Evolutionary conservation across 352 stramenopile genomes (phyloP).

Genomic region (Albugo candida): DNA sequence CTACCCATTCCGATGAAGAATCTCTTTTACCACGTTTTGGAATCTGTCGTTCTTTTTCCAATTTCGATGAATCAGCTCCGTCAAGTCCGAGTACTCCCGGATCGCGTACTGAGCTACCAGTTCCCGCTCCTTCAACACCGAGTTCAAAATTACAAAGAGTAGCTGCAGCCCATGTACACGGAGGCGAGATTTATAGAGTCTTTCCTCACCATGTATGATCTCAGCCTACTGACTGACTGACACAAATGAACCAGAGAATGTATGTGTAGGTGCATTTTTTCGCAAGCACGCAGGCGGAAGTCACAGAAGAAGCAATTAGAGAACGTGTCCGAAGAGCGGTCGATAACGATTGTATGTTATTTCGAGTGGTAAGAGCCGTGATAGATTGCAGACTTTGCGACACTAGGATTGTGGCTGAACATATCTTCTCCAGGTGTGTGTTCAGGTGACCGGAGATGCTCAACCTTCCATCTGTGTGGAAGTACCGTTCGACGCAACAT

Average conservation of each 20-base stretch:
- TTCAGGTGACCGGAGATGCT: constrained; percentile 63
- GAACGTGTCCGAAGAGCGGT: constrained; percentile 64
- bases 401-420: neutral
- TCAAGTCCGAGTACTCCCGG: constrained; percentile 5
- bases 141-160: constrained; percentile 63
- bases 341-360: constrained; percentile 73
- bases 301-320: constrained; percentile 68
- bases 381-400: neutral
- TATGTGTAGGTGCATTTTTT: constrained; percentile 63
- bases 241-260: neutral
- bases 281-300: constrained; percentile 48
- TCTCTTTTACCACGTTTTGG: constrained; percentile 28
- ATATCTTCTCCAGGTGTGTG: constrained; percentile 28
- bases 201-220: constrained; percentile 68
- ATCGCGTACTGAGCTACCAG: constrained; percentile 1
- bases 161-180: constrained; percentile 57
- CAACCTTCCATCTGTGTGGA: constrained; percentile 63
- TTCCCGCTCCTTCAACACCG: constrained; percentile 11
- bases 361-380: constrained; percentile 42
- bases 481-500: constrained; percentile 57
- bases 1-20: constrained; percentile 25
- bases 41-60: constrained; percentile 12
- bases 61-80: constrained; percentile 5
- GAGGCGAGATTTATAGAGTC: constrained; percentile 71
- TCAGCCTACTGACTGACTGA: neutral